These are phyloP conservation scores for Orbilia blumenaviensis DNA, from an alignment of 2,329 filamentous ascomycete genomes.

Conservation along the genomic window DNA sequence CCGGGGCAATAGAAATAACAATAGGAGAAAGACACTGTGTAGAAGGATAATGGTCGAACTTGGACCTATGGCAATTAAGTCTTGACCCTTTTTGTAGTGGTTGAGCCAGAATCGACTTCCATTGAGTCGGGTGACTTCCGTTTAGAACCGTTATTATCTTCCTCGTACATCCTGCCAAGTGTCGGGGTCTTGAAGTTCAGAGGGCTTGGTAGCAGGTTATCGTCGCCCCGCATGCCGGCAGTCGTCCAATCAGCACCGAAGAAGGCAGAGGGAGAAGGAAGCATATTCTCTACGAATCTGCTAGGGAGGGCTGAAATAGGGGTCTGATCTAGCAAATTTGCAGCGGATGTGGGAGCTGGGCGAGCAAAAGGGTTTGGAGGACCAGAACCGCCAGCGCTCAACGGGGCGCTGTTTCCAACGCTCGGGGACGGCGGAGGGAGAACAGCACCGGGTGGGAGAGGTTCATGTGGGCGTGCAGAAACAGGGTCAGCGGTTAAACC, in stretches of 20 bases:
- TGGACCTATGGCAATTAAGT: constrained; percentile 1
- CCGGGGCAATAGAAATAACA: neutral
- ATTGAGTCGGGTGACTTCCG: constrained; percentile 48
- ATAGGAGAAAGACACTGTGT: neutral
- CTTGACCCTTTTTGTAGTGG: constrained; percentile 42
- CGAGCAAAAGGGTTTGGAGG: constrained; percentile 96
- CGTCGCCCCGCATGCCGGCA: constrained; percentile 68
- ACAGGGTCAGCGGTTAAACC: constrained; percentile 68
- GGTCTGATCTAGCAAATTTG: constrained; percentile 72
- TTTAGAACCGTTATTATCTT: constrained; percentile 35
- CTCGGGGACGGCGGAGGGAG: constrained; percentile 93
- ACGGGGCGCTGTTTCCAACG: constrained; percentile 69
- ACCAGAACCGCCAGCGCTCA: constrained; percentile 89
- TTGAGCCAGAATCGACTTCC: constrained; percentile 42
- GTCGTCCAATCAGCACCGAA: constrained; percentile 87
- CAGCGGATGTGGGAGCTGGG: constrained; percentile 69
- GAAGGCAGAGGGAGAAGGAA: constrained; percentile 91
- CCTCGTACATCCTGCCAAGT: constrained; percentile 54
- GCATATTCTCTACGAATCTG: constrained; percentile 84
- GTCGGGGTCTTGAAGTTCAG: constrained; percentile 88
- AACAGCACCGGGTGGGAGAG: constrained; percentile 69
- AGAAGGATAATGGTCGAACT: neutral
- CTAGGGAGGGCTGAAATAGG: constrained; percentile 94
- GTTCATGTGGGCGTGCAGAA: constrained; percentile 65
- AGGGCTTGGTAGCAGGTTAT: constrained; percentile 89